Base-by-base conservation (phyloP, 345 rosid genomes). In the Tarenaya hassleriana region DNA sequence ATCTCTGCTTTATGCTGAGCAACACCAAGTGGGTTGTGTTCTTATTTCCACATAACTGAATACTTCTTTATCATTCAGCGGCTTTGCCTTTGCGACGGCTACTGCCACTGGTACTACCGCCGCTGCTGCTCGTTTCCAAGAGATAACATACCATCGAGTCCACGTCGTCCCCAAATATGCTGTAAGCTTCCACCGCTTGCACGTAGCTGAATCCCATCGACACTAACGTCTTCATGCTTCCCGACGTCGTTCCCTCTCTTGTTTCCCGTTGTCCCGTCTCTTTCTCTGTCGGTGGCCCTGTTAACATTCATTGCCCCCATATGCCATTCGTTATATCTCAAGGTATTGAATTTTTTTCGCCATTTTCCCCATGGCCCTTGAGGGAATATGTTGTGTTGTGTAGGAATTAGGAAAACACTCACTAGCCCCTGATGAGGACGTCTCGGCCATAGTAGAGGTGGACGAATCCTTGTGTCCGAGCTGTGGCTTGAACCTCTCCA, bases 381-480 rank as follows among this genome's bases (percentile, higher is more conserved):
- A n/a, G n/a, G n/a, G n/a, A n/a, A n/a, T n/a, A n/a, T n/a, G n/a
- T n/a, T n/a, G n/a, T 24, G 29, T 24, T 2, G 29, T 24, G 29
- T 24, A 24, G 29, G 29, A 31, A 31, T n/a, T 12, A 44, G 9
- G 48, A 48, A 21, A 16, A 55, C 8, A 74, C 96, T 86, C 69
- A 94, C 99, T 78, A 56, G 91, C 89, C 38, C 88, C 96, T 53
- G 99, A 94, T 35, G 97, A 94, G 12, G 99, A 94, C 4, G 99
- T 89, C 68, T 94, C 99, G 5, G 99, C 72, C n/a, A n/a, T n/a
- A 17, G 38, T 56, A 17, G 95, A 88, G 31, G 89, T 76, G 29
- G 92, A 86, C 14, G 94, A 86, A 49, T 80, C 91, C 69, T 83
- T 77, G 29, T 34, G 65, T 40, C 77, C 78, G 19, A 74, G 63